Evolutionary conservation across 2,329 filamentous ascomycete genomes (phyloP).

Genomic region (Apiospora rasikravindrae): DNA sequence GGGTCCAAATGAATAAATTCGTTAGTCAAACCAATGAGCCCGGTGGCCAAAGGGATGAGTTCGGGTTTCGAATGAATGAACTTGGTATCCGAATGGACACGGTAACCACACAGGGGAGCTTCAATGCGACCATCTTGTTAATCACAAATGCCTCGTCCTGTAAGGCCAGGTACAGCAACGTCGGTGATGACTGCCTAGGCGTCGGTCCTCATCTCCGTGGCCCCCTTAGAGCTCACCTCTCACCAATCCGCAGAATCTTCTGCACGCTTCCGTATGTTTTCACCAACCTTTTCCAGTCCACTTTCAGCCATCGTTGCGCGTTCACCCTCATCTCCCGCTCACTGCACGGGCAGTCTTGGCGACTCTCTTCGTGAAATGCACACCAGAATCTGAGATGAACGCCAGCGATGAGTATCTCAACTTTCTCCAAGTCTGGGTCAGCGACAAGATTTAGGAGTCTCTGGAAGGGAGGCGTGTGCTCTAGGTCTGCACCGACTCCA

Average conservation of each 20-base stretch:
- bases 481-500: not conserved
- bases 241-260: slow-evolving; percentile 5
- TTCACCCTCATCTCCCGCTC: not conserved
- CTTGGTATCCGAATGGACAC: not conserved
- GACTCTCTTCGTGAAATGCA: slow-evolving; percentile 41
- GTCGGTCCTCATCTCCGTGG: not conserved
- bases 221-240: not conserved
- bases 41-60: too few relatives aligned
- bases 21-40: too few relatives aligned
- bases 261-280: slow-evolving; percentile 14
- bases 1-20: too few relatives aligned
- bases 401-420: slow-evolving; percentile 43
- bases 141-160: not conserved
- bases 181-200: not conserved
- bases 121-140: not conserved
- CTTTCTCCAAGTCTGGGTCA: slow-evolving; percentile 51
- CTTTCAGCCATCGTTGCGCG: slow-evolving; percentile 18
- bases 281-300: slow-evolving; percentile 23
- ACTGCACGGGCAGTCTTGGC: not conserved
- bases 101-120: not conserved
- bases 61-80: too few relatives aligned
- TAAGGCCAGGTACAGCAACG: not conserved
- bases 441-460: slow-evolving; percentile 47
- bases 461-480: slow-evolving; percentile 33
- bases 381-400: slow-evolving; percentile 48